These are phyloP conservation scores for Nitzschia inconspicua DNA, from an alignment of 108 stramenopile genomes.

Conservation along the genomic window DNA sequence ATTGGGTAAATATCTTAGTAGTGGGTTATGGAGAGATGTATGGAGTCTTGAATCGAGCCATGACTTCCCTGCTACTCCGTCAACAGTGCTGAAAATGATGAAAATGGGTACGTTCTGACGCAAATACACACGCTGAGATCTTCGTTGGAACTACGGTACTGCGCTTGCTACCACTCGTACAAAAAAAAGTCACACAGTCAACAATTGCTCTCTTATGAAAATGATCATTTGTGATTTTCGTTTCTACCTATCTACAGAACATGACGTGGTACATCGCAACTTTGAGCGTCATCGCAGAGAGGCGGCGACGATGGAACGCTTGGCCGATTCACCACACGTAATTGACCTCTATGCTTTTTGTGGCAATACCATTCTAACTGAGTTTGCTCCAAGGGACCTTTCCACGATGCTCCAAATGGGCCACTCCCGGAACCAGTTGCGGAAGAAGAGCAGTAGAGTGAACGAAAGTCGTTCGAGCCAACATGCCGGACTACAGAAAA, in stretches of 20 bases:
- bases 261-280: constrained; percentile 64
- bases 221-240: too few species aligned
- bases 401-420: too few species aligned
- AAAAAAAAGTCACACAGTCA: too few species aligned
- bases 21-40: constrained; percentile 73
- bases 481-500: constrained; percentile 19
- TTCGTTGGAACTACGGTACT: too few species aligned
- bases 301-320: constrained; percentile 72
- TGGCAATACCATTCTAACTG: constrained; percentile 74
- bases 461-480: constrained; percentile 27
- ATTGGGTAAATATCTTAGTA: too few species aligned
- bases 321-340: constrained; percentile 54
- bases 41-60: too few species aligned
- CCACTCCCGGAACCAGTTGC: background rate
- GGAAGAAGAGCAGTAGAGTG: constrained; percentile 31
- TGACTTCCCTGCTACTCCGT: too few species aligned
- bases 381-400: constrained; percentile 59
- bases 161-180: too few species aligned
- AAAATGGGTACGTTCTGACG: too few species aligned
- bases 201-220: too few species aligned
- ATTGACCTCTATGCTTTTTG: constrained; percentile 72
- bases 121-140: too few species aligned
- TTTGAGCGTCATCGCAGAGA: constrained; percentile 83
- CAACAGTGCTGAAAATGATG: constrained; percentile 75
- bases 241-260: too few species aligned